These are phyloP conservation scores for Ceratobasidium papillatum DNA, from an alignment of 1,284 basidiomycete species.

Conservation along the genomic window DNA sequence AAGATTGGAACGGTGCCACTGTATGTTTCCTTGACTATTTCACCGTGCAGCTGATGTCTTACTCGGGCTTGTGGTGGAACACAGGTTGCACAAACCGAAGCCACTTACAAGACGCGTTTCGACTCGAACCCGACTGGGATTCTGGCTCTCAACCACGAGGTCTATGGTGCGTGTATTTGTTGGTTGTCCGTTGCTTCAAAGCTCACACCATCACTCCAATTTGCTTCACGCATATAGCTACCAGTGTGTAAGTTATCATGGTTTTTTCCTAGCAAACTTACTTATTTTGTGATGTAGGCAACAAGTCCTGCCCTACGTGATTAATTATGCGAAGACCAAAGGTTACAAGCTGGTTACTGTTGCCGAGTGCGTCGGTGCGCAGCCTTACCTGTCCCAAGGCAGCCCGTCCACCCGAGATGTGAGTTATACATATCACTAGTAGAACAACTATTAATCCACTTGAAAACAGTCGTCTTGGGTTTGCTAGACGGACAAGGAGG, in stretches of 20 bases:
- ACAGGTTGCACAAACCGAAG: slow-evolving; percentile 27
- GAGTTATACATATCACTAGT: too few relatives aligned
- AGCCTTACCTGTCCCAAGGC: slow-evolving; percentile 21
- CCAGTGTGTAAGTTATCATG: slow-evolving; percentile 14
- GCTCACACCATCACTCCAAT: not conserved
- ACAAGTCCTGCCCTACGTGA: slow-evolving; percentile 42
- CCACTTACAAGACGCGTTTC: slow-evolving; percentile 26
- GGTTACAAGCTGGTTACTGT: slow-evolving; percentile 45
- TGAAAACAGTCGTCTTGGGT: slow-evolving; percentile 20
- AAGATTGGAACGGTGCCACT: slow-evolving; percentile 30
- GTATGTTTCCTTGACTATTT: not conserved
- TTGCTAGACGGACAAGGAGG: slow-evolving; percentile 17
- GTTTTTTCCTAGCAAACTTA: not conserved
- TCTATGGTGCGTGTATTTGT: slow-evolving; percentile 8
- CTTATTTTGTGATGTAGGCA: not conserved
- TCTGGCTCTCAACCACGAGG: slow-evolving; percentile 36
- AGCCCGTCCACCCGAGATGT: slow-evolving; percentile 20
- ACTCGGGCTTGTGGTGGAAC: not conserved
- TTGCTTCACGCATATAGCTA: not conserved
- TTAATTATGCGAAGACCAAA: slow-evolving; percentile 39
- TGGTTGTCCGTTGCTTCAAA: not conserved
- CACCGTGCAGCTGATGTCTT: not conserved
- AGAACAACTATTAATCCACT: too few relatives aligned
- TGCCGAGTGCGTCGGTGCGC: slow-evolving; percentile 38
- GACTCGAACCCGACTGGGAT: slow-evolving; percentile 39